A percentile compares a stretch with the other conserved stretches of the same genome.
phyloP scores from a whole-genome alignment of 2,329 filamentous ascomycete species.

The Colletotrichum tabaci region DNA sequence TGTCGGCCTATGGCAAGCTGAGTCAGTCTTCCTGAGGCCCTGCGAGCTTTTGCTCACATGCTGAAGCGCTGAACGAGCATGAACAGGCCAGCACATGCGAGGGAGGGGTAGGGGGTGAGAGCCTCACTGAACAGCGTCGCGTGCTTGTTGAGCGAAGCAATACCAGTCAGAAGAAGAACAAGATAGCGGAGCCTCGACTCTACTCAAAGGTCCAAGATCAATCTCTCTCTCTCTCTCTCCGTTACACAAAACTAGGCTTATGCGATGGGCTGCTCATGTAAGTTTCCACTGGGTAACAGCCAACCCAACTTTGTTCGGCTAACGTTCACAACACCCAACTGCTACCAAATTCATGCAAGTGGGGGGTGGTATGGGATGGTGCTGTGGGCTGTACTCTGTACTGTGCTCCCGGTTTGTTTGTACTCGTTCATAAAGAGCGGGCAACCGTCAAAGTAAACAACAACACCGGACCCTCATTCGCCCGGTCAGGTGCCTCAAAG shows the following conservation, averaged over 20 bases:
- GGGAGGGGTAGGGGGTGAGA: neutral
- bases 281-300: neutral
- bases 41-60: neutral
- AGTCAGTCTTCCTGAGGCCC: neutral
- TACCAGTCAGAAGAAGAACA: too few relatives aligned
- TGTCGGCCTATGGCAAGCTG: neutral
- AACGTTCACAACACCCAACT: neutral
- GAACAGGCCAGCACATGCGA: neutral
- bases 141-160: neutral
- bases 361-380: too few relatives aligned
- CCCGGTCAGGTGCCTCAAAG: too few relatives aligned
- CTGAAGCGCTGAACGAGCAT: neutral
- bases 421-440: neutral
- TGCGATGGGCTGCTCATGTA: neutral
- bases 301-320: neutral
- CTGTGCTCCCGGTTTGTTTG: neutral
- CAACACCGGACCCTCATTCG: neutral
- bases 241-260: neutral
- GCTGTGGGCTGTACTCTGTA: neutral
- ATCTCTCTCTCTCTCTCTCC: neutral
- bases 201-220: neutral
- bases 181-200: neutral
- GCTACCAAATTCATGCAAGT: neutral
- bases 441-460: conserved; percentile 6
- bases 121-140: neutral